Base-by-base conservation (phyloP, 2,329 filamentous ascomycete genomes). In the Emergomyces africanus region DNA sequence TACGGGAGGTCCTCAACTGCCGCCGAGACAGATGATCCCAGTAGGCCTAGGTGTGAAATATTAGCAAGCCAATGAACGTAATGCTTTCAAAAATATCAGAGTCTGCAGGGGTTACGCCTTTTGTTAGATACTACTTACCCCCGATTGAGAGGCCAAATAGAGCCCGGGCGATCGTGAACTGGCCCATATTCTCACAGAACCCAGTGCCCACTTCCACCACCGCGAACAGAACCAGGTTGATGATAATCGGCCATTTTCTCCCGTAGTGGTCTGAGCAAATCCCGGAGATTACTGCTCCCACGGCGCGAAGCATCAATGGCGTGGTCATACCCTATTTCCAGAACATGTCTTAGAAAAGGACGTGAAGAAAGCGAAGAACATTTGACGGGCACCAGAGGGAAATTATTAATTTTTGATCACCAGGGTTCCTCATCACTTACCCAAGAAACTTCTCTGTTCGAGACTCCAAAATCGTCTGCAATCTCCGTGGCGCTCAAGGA, bases 71-170 rank as follows among this genome's bases (percentile, higher is more conserved):
- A 33, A 18, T 41, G 14, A 41, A 41, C 3, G 35, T 4, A 4
- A 39, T 57, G 8, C 30, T 42, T 23, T n/a, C 57, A n/a, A n/a
- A 41, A 54, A 46, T 18, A 44, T 25, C 37, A 30, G 6, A 42
- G 20, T 20, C 20, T 14, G 25, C 18, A 42, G 23, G 54, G 54
- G 12, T 12, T 33, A n/a, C n/a, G 15, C 18, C 39, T n/a, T 18
- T 42, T 42, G n/a, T 42, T 37, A n/a, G n/a, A n/a, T n/a, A n/a
- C 1, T 33, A 41, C 58, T 42, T 62, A 63, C 64, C 82, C 23
- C 82, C 82, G 83, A 85, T 85, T 6, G 83, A 83, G 65, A 85
- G 81, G 23, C 83, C 83, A 63, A 83, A 85, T 3, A 85, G 71
- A 0, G 83, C 80, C 18, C 83, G 76, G 53, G 82, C 80, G 1